Evolutionary conservation across 306 rosid genomes (phyloP).

Genomic region (Malus sieversii): DNA sequence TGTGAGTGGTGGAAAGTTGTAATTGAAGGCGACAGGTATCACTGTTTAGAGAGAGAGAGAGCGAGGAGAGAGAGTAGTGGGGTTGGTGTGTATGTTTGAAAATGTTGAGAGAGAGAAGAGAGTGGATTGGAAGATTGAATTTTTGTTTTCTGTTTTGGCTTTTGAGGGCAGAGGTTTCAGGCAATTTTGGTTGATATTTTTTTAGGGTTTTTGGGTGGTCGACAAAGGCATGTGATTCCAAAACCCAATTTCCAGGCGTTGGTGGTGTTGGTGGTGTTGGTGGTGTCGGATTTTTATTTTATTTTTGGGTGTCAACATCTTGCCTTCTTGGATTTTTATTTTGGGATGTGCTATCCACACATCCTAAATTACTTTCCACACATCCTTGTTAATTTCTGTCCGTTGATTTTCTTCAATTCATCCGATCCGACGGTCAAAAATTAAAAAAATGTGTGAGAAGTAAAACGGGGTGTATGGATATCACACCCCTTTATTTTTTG

Average conservation of each 20-base stretch:
- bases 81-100: constrained; percentile 17
- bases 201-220: constrained; percentile 8
- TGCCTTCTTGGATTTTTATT: not conserved
- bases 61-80: constrained; percentile 38
- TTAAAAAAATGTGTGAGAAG: no score
- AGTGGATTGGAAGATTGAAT: not conserved
- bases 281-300: not conserved
- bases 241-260: constrained; percentile 13
- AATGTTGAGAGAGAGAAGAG: constrained; percentile 12
- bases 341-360: no score
- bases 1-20: constrained; percentile 83
- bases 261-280: not conserved
- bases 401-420: no score
- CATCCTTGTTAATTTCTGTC: no score
- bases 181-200: not conserved
- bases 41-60: constrained; percentile 29
- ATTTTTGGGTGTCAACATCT: not conserved
- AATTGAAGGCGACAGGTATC: constrained; percentile 95
- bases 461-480: no score
- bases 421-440: no score
- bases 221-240: constrained; percentile 6
- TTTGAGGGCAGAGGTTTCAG: not conserved
- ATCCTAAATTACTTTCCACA: no score
- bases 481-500: not conserved
- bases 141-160: constrained; percentile 18